Percentiles rank a stretch among this genome's conserved stretches.
Conservation (phyloP, 2,329 filamentous ascomycete genomes). For the Talaromyces sp. region DNA sequence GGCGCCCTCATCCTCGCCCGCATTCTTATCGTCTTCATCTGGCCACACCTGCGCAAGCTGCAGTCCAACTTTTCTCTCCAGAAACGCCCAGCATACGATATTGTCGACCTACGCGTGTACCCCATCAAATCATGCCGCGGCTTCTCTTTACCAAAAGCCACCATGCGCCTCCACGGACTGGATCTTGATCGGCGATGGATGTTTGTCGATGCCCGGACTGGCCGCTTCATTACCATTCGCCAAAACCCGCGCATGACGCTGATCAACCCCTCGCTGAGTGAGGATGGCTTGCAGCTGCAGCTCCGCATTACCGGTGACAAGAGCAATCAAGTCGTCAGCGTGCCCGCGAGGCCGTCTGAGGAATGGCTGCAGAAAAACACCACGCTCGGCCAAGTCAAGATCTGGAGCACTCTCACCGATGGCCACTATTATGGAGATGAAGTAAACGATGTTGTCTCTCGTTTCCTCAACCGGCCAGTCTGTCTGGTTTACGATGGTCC, state of each 20-base stretch:
- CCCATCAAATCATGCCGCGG: slow-evolving; percentile 64
- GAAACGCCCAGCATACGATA: slow-evolving; percentile 14
- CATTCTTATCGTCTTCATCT: background rate
- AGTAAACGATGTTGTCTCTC: slow-evolving; percentile 49
- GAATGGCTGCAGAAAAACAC: slow-evolving; percentile 53
- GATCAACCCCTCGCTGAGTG: slow-evolving; percentile 49
- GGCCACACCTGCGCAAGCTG: slow-evolving; percentile 3
- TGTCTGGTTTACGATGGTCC: slow-evolving; percentile 59
- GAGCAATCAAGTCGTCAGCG: slow-evolving; percentile 36
- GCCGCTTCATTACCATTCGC: slow-evolving; percentile 59
- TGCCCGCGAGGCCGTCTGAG: slow-evolving; percentile 50
- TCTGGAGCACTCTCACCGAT: slow-evolving; percentile 56
- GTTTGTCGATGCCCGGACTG: slow-evolving; percentile 51
- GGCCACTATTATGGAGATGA: slow-evolving; percentile 48
- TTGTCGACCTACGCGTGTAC: slow-evolving; percentile 49
- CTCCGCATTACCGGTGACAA: background rate
- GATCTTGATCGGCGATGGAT: slow-evolving; percentile 62
- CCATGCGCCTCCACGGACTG: slow-evolving; percentile 51
- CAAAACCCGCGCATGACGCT: slow-evolving; percentile 57
- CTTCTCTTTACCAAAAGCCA: slow-evolving; percentile 47
- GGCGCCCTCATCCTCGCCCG: slow-evolving; percentile 1
- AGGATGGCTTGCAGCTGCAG: slow-evolving; percentile 38
- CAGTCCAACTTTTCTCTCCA: background rate
- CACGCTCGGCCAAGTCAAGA: slow-evolving; percentile 43
- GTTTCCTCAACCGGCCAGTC: slow-evolving; percentile 52